A percentile compares a stretch with the other conserved stretches of the same genome.
Evolutionary conservation across 768 basidiomycete species (phyloP).

Genomic region (Leccinum obscurum): DNA sequence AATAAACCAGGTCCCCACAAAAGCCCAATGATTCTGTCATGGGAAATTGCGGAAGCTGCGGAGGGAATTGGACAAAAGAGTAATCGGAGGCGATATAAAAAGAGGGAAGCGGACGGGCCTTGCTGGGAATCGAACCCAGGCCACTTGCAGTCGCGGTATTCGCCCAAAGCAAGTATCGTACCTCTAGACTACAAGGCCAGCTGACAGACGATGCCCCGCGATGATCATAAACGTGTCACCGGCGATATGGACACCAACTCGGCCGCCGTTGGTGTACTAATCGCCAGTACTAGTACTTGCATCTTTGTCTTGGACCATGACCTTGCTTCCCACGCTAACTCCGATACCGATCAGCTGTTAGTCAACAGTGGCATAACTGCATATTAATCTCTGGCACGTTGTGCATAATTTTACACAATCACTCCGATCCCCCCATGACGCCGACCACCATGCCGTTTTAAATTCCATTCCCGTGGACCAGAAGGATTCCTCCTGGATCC

Average conservation of each 20-base stretch:
- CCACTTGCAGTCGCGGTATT: conserved; percentile 21
- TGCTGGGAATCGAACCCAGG: conserved; percentile 24
- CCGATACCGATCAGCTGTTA: not conserved
- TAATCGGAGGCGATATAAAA: not conserved
- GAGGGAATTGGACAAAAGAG: too few species aligned
- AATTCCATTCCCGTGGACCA: too few species aligned
- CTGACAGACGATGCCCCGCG: not conserved
- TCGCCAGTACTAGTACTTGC: not conserved
- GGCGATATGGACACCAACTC: not conserved
- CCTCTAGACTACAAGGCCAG: conserved; percentile 37
- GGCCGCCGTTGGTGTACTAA: not conserved
- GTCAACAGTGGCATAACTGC: too few species aligned
- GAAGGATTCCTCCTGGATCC: too few species aligned
- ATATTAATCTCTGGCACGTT: too few species aligned
- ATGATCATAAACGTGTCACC: not conserved
- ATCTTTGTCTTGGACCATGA: not conserved
- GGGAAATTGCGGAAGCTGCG: not conserved
- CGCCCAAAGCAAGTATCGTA: conserved; percentile 38
- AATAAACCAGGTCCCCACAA: not conserved
- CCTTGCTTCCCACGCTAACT: not conserved
- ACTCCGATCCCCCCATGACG: too few species aligned
- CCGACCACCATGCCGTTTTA: too few species aligned
- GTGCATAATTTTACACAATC: not conserved
- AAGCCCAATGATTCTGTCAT: too few species aligned
- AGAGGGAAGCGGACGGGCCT: not conserved